These are phyloP conservation scores for Anthoceros angustus DNA, from an alignment of 225 moss, liverwort and hornwort species.

Conservation along the genomic window DNA sequence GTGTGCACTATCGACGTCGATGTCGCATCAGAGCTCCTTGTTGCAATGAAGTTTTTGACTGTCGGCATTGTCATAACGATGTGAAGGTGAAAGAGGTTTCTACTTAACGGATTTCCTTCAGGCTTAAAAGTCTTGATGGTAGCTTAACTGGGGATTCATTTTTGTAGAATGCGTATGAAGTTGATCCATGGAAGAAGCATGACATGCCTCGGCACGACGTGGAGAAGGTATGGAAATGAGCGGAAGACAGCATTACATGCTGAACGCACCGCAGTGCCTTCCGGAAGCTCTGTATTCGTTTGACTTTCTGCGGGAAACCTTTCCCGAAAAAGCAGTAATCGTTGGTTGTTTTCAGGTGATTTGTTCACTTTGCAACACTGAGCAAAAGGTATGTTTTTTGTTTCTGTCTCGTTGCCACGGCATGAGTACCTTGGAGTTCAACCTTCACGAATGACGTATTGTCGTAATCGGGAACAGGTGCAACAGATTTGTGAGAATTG, in stretches of 20 bases:
- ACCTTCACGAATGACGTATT: background rate
- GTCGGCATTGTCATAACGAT: slow-evolving; percentile 92
- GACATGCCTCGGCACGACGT: slow-evolving; percentile 73
- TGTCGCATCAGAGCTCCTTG: slow-evolving; percentile 81
- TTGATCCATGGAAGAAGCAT: slow-evolving; percentile 45
- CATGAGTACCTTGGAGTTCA: background rate
- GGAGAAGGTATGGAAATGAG: slow-evolving; percentile 27
- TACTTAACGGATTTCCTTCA: background rate
- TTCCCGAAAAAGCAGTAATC: too few relatives aligned
- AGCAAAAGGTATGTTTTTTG: slow-evolving; percentile 30
- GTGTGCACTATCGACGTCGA: slow-evolving; percentile 62
- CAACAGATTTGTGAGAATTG: slow-evolving; percentile 67
- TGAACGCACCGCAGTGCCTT: background rate
- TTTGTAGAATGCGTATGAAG: slow-evolving; percentile 54
- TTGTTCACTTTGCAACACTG: slow-evolving; percentile 64
- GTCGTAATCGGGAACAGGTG: slow-evolving; percentile 16
- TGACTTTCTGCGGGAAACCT: too few relatives aligned
- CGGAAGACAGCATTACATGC: background rate
- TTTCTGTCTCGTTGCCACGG: background rate
- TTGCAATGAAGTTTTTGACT: slow-evolving; percentile 70
- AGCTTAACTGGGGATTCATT: background rate
- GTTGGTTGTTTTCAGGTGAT: slow-evolving; percentile 36
- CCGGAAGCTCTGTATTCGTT: background rate
- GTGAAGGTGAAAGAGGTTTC: slow-evolving; percentile 30
- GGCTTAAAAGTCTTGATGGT: background rate